Conservation (phyloP, 352 stramenopile genomes). For the Globisporangium takayamanum region DNA sequence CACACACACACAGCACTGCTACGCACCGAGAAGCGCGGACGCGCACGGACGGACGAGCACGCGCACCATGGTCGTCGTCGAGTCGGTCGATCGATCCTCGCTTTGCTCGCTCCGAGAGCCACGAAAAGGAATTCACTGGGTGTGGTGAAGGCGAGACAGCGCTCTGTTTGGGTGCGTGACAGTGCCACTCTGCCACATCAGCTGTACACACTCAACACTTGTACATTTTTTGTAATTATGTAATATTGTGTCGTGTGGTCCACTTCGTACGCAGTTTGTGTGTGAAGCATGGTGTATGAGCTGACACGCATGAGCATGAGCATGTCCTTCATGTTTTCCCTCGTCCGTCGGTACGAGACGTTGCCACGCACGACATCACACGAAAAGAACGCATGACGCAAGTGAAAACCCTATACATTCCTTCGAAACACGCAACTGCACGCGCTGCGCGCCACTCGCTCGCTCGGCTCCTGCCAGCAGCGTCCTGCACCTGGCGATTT, state of each 20-base stretch:
- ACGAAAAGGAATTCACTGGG: constrained; percentile 14
- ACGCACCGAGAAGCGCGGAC: constrained; percentile 10
- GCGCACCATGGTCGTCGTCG: constrained; percentile 42
- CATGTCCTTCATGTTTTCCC: no score
- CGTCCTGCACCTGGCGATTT: background rate
- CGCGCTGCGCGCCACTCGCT: background rate
- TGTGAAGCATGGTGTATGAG: no score
- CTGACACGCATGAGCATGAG: background rate
- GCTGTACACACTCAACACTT: background rate
- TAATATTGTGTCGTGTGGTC: no score
- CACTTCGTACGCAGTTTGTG: no score
- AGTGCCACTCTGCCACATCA: background rate
- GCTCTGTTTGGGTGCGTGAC: no score
- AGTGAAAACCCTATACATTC: constrained; percentile 6
- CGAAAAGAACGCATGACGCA: background rate
- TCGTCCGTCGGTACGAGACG: no score
- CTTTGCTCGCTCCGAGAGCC: constrained; percentile 1
- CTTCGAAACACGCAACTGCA: constrained; percentile 1
- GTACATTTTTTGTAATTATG: no score
- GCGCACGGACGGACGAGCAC: constrained; percentile 67
- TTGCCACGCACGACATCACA: background rate
- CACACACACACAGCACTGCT: background rate
- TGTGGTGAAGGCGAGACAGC: background rate
- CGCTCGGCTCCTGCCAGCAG: background rate
- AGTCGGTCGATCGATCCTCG: constrained; percentile 7